Conservation (phyloP, 176 grass and related monocot genomes). For the Avena atlantica region DNA sequence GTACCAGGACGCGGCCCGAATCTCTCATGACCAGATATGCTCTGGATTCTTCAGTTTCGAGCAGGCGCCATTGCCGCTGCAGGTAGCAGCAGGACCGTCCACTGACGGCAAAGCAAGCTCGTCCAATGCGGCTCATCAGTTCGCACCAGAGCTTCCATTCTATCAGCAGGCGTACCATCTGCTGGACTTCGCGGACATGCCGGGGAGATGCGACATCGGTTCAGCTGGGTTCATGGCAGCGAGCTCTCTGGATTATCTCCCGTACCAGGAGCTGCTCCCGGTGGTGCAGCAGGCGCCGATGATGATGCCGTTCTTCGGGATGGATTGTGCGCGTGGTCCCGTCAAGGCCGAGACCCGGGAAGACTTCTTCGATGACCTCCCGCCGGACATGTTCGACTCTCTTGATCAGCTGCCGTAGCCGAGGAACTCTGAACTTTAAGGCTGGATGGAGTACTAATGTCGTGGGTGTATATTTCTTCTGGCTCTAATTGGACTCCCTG, state of each 20-base stretch:
- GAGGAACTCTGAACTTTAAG: slow-evolving; percentile 22
- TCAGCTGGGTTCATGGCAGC: not conserved
- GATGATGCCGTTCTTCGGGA: slow-evolving; percentile 46
- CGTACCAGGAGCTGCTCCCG: slow-evolving; percentile 38
- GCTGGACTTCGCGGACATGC: slow-evolving; percentile 34
- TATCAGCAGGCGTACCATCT: slow-evolving; percentile 42
- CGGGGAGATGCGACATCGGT: slow-evolving; percentile 4
- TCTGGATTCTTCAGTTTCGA: slow-evolving; percentile 30
- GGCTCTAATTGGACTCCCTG: slow-evolving; percentile 12
- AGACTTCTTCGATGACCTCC: slow-evolving; percentile 61
- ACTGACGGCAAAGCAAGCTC: slow-evolving; percentile 33
- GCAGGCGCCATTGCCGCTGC: slow-evolving; percentile 28
- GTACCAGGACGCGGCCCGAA: not conserved
- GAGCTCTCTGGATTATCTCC: slow-evolving; percentile 18
- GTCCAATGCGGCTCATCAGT: slow-evolving; percentile 18
- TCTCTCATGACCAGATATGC: slow-evolving; percentile 17
- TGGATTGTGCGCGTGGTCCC: not conserved
- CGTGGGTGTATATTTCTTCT: slow-evolving; percentile 20
- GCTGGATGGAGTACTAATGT: not conserved
- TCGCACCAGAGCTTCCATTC: not conserved
- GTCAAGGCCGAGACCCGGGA: slow-evolving; percentile 32
- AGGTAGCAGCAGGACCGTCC: not conserved
- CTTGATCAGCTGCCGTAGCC: slow-evolving; percentile 40
- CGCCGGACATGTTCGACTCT: slow-evolving; percentile 51
- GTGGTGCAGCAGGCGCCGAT: slow-evolving; percentile 12